Evolutionary conservation across 1,284 basidiomycete genomes (phyloP).

Genomic region (Cerioporus squamosus): DNA sequence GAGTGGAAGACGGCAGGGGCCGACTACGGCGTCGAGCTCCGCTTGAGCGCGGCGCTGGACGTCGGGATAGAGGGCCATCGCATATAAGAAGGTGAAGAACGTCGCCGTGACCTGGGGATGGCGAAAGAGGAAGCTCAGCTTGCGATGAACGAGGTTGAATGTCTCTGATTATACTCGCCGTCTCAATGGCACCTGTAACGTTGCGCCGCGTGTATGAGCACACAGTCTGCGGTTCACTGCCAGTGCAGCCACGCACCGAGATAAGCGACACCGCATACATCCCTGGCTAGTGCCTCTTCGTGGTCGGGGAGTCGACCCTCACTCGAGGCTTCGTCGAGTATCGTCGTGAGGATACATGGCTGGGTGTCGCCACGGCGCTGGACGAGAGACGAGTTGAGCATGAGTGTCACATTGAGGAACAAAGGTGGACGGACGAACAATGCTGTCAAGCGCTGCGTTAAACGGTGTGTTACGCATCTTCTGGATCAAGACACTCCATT

Average conservation of each 20-base stretch:
- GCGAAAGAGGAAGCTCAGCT: too few species aligned
- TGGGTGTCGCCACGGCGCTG: background rate
- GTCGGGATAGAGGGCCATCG: conserved; percentile 36
- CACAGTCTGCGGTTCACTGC: too few species aligned
- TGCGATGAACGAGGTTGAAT: background rate
- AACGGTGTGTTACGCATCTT: conserved; percentile 68
- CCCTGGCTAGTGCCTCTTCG: too few species aligned
- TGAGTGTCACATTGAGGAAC: too few species aligned
- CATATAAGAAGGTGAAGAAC: conserved; percentile 30
- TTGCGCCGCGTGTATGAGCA: too few species aligned
- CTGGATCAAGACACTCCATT: conserved; percentile 65
- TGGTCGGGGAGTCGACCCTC: too few species aligned
- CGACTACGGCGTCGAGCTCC: conserved; percentile 41
- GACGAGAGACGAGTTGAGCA: background rate
- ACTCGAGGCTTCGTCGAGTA: background rate
- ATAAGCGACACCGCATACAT: too few species aligned
- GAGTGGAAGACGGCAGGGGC: conserved; percentile 33
- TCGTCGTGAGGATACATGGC: conserved; percentile 21
- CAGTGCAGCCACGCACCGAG: too few species aligned
- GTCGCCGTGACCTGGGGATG: conserved; percentile 35
- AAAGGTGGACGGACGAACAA: conserved; percentile 37
- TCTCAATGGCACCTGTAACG: too few species aligned
- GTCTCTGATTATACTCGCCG: conserved; percentile 17
- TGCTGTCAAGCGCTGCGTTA: conserved; percentile 54
- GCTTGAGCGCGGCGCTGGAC: conserved; percentile 37